Percentiles rank a stretch among this genome's conserved stretches.
phyloP scores from a whole-genome alignment of 176 grass and related monocot species.

The Musa acuminata region DNA sequence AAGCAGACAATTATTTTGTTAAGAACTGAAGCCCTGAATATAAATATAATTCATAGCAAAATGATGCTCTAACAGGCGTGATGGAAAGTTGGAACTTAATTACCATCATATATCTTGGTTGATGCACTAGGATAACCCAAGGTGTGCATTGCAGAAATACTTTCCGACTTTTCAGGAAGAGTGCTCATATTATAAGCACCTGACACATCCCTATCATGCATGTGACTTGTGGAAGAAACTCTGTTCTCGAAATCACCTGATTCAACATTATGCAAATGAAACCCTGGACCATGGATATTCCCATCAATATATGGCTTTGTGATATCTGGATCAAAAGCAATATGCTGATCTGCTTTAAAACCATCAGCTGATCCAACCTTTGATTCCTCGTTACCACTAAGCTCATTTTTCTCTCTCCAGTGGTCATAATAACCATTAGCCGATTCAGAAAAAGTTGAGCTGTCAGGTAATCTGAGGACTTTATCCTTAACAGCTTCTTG shows the following conservation, averaged over 20 bases:
- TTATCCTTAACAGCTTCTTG: constrained; percentile 35
- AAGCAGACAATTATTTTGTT: constrained; percentile 23
- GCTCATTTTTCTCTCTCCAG: constrained; percentile 37
- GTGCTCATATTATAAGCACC: constrained; percentile 23
- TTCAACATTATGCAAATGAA: constrained; percentile 11
- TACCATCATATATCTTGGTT: neutral
- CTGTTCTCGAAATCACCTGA: neutral
- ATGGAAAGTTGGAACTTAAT: constrained; percentile 5
- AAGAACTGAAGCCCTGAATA: neutral
- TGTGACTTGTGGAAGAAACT: constrained; percentile 34
- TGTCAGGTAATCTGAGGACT: constrained; percentile 41
- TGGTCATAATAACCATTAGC: constrained; percentile 86
- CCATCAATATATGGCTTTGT: constrained; percentile 25
- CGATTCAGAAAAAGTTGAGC: constrained; percentile 42
- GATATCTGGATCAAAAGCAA: constrained; percentile 16
- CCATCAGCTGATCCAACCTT: constrained; percentile 16
- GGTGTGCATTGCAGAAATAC: constrained; percentile 27
- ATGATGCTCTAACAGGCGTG: neutral
- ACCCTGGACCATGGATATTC: constrained; percentile 19
- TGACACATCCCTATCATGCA: constrained; percentile 15
- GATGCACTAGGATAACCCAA: constrained; percentile 15
- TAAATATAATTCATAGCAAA: neutral
- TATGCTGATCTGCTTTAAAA: constrained; percentile 11
- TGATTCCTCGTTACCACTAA: constrained; percentile 21
- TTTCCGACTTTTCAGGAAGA: constrained; percentile 38